Conservation (phyloP, 768 basidiomycete species). For the Lyophyllum atratum region DNA sequence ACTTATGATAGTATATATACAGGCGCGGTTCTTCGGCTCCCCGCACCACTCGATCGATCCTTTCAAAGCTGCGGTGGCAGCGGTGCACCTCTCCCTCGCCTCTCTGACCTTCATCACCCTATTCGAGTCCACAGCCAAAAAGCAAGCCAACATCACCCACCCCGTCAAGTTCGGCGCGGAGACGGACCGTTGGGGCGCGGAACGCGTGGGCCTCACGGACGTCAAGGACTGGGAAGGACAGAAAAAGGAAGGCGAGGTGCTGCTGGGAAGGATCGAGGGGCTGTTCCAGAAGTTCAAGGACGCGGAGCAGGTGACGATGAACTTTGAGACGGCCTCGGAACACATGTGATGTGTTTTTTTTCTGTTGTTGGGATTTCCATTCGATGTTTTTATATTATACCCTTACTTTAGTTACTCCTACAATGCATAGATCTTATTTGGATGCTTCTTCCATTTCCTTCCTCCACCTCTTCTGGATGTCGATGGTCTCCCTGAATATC, state of each 20-base stretch:
- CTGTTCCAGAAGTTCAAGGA: conserved; percentile 42
- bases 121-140: conserved; percentile 16
- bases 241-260: conserved; percentile 41
- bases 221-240: conserved; percentile 56
- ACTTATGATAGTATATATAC: background rate
- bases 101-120: conserved; percentile 52
- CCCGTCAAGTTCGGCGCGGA: conserved; percentile 58
- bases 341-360: conserved; percentile 6
- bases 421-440: conserved; percentile 1
- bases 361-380: background rate
- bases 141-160: conserved; percentile 16
- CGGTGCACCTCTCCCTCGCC: conserved; percentile 67
- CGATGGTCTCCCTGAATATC: conserved; percentile 88
- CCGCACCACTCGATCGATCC: conserved; percentile 61
- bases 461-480: conserved; percentile 89
- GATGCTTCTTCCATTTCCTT: conserved; percentile 68
- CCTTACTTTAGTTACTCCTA: background rate
- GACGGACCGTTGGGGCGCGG: conserved; percentile 57
- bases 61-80: conserved; percentile 67
- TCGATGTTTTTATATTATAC: background rate
- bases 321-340: conserved; percentile 13
- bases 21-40: conserved; percentile 75
- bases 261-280: conserved; percentile 58
- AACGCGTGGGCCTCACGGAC: conserved; percentile 48
- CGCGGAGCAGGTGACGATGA: conserved; percentile 20